Percentiles rank a stretch among this genome's conserved stretches.
These are phyloP conservation scores for Phaffomyces antillensis DNA, from an alignment of 805 yeast genomes.

Conservation along the genomic window DNA sequence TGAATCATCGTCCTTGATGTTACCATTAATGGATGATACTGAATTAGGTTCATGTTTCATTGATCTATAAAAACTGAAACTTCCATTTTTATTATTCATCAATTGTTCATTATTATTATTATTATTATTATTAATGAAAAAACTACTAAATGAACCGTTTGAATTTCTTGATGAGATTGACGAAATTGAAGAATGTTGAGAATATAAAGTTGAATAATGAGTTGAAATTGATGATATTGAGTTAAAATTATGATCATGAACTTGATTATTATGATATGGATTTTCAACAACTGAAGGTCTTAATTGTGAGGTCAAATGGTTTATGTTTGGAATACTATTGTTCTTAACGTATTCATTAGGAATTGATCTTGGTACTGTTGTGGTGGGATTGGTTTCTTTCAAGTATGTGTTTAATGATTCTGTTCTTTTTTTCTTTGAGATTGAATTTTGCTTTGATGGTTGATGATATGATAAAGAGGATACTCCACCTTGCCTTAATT, in stretches of 20 bases:
- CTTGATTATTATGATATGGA: neutral
- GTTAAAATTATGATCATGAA: conserved; percentile 3
- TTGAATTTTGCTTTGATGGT: conserved; percentile 1
- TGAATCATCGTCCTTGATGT: no score
- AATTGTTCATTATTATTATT: neutral
- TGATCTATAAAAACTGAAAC: neutral
- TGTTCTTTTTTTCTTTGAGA: conserved; percentile 6
- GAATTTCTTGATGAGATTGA: conserved; percentile 21
- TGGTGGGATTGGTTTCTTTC: neutral
- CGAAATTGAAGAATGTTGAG: conserved; percentile 20
- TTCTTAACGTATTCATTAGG: conserved; percentile 13
- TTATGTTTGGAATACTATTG: conserved; percentile 7
- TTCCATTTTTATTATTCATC: neutral
- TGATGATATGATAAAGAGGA: conserved; percentile 12
- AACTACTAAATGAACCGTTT: conserved; percentile 14
- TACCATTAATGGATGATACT: no score
- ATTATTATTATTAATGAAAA: conserved; percentile 1
- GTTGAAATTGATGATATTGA: conserved; percentile 19
- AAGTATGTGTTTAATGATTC: conserved; percentile 15
- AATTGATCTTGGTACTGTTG: conserved; percentile 17
- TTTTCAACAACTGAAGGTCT: conserved; percentile 21
- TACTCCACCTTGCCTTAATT: no score
- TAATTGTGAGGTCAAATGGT: conserved; percentile 11
- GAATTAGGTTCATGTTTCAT: no score
- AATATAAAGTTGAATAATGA: conserved; percentile 14